Base-by-base conservation (phyloP, 148 eudicot species). In the Vaccinium darrowii region DNA sequence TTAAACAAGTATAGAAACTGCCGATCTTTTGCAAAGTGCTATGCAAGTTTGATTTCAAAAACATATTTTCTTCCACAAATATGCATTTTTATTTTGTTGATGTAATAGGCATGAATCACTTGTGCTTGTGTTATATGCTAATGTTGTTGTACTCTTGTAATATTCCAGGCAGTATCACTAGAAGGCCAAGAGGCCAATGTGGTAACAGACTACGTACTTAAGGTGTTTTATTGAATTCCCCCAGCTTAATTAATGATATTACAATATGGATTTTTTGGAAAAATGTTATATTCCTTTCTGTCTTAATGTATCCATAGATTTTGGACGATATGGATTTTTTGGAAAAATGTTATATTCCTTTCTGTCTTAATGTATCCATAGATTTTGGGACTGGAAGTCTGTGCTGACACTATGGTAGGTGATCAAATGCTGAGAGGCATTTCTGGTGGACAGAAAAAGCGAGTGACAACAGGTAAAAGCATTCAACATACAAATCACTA, bases 321-420 rank as follows among this genome's bases (percentile, higher is more conserved):
- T 84, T 93, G 84, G 95, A 3, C 25, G 2, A 3, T 53, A 6
- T 79, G 56, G 5, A 83, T 14, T 15, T 2, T 12, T 16, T 2
- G 30, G n/a, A 74, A 75, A 56, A 12, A 43, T n/a, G 13, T 14
- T 25, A 23, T 27, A 58, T 82, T 36, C 15, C 13, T 15, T 56
- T 56, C 49, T 36, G 43, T 13, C 54, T 72, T n/a, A 47, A 21
- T 10, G 58, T 80, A 54, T 75, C 33, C 78, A 57, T 83, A 93
- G 95, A 90, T 93, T 57, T 84, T 93, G 84, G 95, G 95, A 78
- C 90, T 92, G 23, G 95, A 93, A 52, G 76, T 84, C 50, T 93
- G 94, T 85, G 94, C 95, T 43, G 94, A 93, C 85, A 90, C 93
- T 77, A 76, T 93, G 83, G 93, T 93, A 18, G 95, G 94, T 25